These are phyloP conservation scores for Venturia pyrina DNA, from an alignment of 2,329 filamentous ascomycete species.

Conservation along the genomic window DNA sequence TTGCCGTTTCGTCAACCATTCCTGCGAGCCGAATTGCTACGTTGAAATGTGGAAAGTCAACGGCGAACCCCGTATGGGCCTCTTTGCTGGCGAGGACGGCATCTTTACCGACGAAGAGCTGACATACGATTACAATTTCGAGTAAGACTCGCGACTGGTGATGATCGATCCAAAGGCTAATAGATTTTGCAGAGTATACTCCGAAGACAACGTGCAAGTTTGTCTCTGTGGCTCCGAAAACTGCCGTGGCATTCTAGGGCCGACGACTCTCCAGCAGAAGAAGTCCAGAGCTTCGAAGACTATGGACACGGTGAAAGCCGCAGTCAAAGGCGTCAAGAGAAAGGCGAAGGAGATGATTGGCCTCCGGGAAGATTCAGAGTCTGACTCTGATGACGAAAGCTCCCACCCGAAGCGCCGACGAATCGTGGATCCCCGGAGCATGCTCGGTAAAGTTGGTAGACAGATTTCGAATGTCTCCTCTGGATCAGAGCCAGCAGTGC, in stretches of 20 bases:
- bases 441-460: neutral
- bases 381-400: neutral
- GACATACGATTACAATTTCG: constrained; percentile 82
- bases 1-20: constrained; percentile 96
- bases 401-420: neutral
- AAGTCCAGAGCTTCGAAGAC: neutral
- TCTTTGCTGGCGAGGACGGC: constrained; percentile 82
- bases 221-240: constrained; percentile 52
- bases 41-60: constrained; percentile 98
- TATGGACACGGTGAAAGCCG: constrained; percentile 1
- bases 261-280: constrained; percentile 27
- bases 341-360: constrained; percentile 12
- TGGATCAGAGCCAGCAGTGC: neutral
- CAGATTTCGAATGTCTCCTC: neutral
- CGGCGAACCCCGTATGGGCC: constrained; percentile 87
- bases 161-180: constrained; percentile 15
- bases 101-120: constrained; percentile 94
- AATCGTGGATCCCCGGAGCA: neutral
- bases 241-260: constrained; percentile 53
- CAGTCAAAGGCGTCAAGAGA: constrained; percentile 10
- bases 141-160: constrained; percentile 35
- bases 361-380: constrained; percentile 5
- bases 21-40: constrained; percentile 87
- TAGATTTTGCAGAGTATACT: constrained; percentile 38
- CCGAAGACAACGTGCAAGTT: constrained; percentile 51